These are phyloP conservation scores for Trichoderma koningii DNA, from an alignment of 2,329 filamentous ascomycete species.

Conservation along the genomic window DNA sequence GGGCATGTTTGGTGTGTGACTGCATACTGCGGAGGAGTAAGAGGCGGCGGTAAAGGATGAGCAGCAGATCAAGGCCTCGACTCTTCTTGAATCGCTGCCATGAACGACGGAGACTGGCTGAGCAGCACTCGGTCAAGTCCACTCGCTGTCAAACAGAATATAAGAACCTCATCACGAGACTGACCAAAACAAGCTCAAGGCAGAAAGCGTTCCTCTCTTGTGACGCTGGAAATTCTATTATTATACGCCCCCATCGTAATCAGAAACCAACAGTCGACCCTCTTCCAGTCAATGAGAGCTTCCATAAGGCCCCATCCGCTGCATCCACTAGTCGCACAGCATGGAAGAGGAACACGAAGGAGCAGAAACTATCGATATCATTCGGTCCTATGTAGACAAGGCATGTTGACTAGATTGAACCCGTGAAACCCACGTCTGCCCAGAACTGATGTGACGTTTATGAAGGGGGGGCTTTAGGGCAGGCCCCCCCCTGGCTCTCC, in stretches of 20 bases:
- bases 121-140: too few relatives aligned
- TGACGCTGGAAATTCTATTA: conserved; percentile 3
- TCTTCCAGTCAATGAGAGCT: conserved; percentile 3
- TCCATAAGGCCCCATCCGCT: background rate
- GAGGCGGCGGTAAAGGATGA: background rate
- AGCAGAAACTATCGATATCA: conserved; percentile 20
- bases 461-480: background rate
- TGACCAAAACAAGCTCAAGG: background rate
- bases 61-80: too few relatives aligned
- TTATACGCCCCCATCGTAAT: conserved; percentile 3
- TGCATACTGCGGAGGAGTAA: background rate
- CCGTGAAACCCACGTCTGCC: conserved; percentile 22
- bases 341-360: conserved; percentile 14
- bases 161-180: background rate
- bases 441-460: conserved; percentile 27
- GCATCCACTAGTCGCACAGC: conserved; percentile 23
- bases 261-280: background rate
- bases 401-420: background rate
- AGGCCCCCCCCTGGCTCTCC: background rate
- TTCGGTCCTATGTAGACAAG: conserved; percentile 25
- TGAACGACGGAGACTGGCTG: too few relatives aligned
- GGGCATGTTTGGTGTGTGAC: conserved; percentile 15
- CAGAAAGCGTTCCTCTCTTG: background rate
- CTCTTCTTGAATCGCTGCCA: too few relatives aligned
- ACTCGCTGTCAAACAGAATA: too few relatives aligned